A percentile compares a stretch with the other conserved stretches of the same genome.
Evolutionary conservation across 306 rosid species (phyloP).

Genomic region (Arachis hypogaea): DNA sequence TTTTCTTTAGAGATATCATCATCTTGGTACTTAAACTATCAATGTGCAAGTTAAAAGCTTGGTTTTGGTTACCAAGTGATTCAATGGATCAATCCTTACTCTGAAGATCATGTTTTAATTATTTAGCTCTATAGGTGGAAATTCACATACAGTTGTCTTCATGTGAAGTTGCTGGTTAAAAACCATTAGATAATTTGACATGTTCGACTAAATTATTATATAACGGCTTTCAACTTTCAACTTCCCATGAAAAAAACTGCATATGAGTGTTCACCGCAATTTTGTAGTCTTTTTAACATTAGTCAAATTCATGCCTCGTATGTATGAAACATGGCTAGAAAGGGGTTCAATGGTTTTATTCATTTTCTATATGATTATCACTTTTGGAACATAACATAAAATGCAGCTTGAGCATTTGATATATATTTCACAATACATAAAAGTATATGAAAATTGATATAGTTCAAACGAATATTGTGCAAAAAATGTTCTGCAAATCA

Average conservation of each 20-base stretch:
- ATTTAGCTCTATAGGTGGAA: constrained; percentile 18
- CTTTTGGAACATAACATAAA: neutral
- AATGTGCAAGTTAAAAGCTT: constrained; percentile 9
- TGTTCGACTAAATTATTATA: no score
- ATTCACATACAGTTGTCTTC: no score
- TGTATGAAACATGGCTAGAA: constrained; percentile 25
- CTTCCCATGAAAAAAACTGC: no score
- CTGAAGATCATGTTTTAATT: constrained; percentile 36
- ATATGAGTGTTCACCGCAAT: neutral
- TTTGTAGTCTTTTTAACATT: constrained; percentile 28
- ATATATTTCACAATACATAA: neutral
- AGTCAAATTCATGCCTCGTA: constrained; percentile 22
- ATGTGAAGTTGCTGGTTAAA: no score
- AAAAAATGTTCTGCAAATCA: constrained; percentile 23
- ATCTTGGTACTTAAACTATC: constrained; percentile 35
- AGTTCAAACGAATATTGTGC: neutral
- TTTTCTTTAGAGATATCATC: constrained; percentile 30
- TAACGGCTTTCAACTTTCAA: no score
- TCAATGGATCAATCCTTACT: constrained; percentile 31
- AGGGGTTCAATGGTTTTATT: constrained; percentile 25
- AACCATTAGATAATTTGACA: no score
- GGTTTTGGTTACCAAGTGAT: neutral
- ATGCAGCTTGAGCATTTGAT: neutral
- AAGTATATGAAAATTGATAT: constrained; percentile 24
- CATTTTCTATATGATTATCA: constrained; percentile 21